Conservation (phyloP, 2,329 filamentous ascomycete species). For the Penicillium psychrosexuale region DNA sequence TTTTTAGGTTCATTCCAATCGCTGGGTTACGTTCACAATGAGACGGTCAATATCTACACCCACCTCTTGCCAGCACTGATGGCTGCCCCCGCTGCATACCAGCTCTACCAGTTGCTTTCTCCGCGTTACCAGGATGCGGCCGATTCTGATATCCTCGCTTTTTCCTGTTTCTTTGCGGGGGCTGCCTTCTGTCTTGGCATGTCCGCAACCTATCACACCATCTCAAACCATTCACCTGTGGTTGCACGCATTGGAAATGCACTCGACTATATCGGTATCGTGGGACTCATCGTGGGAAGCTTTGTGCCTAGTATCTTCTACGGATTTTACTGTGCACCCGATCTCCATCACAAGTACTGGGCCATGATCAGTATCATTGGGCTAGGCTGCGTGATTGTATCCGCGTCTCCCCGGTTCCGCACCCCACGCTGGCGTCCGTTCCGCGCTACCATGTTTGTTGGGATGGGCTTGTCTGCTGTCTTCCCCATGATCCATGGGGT, state of each 20-base stretch:
- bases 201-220: constrained; percentile 80
- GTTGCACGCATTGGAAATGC: constrained; percentile 86
- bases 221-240: constrained; percentile 75
- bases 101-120: constrained; percentile 57
- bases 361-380: constrained; percentile 75
- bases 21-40: constrained; percentile 64
- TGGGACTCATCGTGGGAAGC: constrained; percentile 84
- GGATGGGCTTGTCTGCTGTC: constrained; percentile 78
- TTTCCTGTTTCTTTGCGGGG: constrained; percentile 75
- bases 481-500: constrained; percentile 79
- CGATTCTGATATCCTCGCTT: constrained; percentile 64
- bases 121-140: constrained; percentile 65
- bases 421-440: constrained; percentile 81
- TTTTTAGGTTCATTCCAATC: constrained; percentile 57
- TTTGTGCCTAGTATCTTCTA: constrained; percentile 88
- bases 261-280: constrained; percentile 91
- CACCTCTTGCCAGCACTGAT: constrained; percentile 66
- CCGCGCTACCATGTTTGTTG: constrained; percentile 83
- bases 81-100: constrained; percentile 52
- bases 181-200: constrained; percentile 71
- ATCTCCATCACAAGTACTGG: constrained; percentile 69
- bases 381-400: constrained; percentile 70
- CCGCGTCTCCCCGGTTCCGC: constrained; percentile 77
- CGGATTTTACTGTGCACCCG: constrained; percentile 70
- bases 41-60: constrained; percentile 69